Percentiles rank a stretch among this genome's conserved stretches.
These are phyloP conservation scores for Saraca asoca DNA, from an alignment of 331 rosid genomes.

Conservation along the genomic window DNA sequence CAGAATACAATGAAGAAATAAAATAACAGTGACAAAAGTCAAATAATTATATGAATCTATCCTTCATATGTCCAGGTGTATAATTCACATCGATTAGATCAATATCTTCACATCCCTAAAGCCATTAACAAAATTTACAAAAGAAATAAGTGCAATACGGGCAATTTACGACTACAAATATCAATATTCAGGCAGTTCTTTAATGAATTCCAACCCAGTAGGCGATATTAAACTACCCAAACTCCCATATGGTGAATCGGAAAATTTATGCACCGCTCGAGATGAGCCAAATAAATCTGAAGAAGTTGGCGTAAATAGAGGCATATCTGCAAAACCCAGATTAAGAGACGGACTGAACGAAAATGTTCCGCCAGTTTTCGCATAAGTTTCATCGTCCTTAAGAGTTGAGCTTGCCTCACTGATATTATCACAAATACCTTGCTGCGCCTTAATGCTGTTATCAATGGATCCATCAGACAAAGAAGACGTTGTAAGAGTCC, in stretches of 20 bases:
- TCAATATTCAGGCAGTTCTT: slow-evolving; percentile 62
- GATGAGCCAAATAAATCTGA: slow-evolving; percentile 50
- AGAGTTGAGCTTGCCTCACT: slow-evolving; percentile 24
- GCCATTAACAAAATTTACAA: neutral
- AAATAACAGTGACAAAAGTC: neutral
- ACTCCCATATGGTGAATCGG: slow-evolving; percentile 44
- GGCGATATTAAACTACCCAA: slow-evolving; percentile 63
- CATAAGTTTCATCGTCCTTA: slow-evolving; percentile 21
- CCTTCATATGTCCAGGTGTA: slow-evolving; percentile 1
- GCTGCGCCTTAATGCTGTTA: neutral
- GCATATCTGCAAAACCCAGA: slow-evolving; percentile 45
- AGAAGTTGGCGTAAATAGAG: slow-evolving; percentile 63
- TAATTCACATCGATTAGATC: neutral
- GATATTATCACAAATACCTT: neutral
- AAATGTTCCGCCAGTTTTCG: neutral
- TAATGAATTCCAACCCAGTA: slow-evolving; percentile 63
- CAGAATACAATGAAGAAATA: neutral
- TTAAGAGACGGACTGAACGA: neutral
- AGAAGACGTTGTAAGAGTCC: slow-evolving; percentile 35
- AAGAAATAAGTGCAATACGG: neutral
- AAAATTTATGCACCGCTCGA: slow-evolving; percentile 38
- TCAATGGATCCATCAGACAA: slow-evolving; percentile 33
- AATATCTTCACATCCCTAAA: neutral
- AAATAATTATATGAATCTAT: neutral
- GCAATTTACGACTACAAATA: neutral